phyloP scores from a whole-genome alignment of 2,329 filamentous ascomycete genomes.

The Arthrobotrys conoides region DNA sequence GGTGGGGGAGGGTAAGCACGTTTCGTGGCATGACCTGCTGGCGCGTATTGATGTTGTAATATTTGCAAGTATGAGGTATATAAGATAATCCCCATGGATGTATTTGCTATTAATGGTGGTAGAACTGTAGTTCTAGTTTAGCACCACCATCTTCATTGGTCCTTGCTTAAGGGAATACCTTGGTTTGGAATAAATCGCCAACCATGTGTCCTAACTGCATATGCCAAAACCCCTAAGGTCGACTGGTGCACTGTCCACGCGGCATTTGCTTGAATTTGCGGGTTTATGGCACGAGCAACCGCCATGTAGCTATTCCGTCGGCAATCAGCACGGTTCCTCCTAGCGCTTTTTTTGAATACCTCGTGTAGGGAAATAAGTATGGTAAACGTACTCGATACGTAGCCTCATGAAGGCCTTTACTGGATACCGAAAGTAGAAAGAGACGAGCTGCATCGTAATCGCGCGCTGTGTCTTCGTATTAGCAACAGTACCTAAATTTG shows the following conservation, averaged over 20 bases:
- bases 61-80: conserved; percentile 83
- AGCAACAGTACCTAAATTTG: background rate
- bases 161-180: conserved; percentile 61
- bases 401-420: conserved; percentile 94
- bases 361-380: no score
- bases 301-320: conserved; percentile 31
- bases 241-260: conserved; percentile 75
- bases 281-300: conserved; percentile 72
- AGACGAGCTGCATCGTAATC: conserved; percentile 83
- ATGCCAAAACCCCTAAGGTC: conserved; percentile 78
- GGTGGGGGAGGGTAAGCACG: conserved; percentile 79
- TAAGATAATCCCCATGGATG: conserved; percentile 79
- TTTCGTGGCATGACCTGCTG: conserved; percentile 73
- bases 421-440: conserved; percentile 92
- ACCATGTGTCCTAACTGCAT: conserved; percentile 78
- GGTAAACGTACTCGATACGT: conserved; percentile 80
- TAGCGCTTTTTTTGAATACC: no score
- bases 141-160: background rate
- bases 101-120: conserved; percentile 81
- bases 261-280: conserved; percentile 68
- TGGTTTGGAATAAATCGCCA: conserved; percentile 82
- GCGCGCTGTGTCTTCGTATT: conserved; percentile 70
- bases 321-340: conserved; percentile 23
- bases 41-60: conserved; percentile 76
- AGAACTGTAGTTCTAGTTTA: conserved; percentile 70